Base-by-base conservation (phyloP, 2,329 filamentous ascomycete species). In the Epichloe bromicola region DNA sequence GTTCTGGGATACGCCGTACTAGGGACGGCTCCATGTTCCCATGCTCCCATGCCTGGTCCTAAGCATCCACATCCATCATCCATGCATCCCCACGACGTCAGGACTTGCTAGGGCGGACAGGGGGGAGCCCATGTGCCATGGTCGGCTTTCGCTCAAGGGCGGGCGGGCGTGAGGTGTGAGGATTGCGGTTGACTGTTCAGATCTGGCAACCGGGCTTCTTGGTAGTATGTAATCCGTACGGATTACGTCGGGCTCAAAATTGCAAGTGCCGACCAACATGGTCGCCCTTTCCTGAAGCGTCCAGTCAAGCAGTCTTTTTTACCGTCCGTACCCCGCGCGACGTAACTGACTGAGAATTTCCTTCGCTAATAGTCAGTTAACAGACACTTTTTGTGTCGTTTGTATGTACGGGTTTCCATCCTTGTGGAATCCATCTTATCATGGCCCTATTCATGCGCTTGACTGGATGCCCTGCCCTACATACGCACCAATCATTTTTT, bases 81-180 rank as follows among this genome's bases (percentile, higher is more conserved):
- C 46, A 47, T 48, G 34, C 38, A 50, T 41, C 38, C 38, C 30
- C 44, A 41, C 46, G 46, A 51, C 41, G 39, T 45, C 50, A 52
- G 41, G 19, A 49, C 50, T 11, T 40, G 26, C 41, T 26, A 5
- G 41, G 33, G 38, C 20, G 20, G 38, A 36, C 30, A 30, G 41
- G 50, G 34, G 20, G 7, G 4, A 38, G 10, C 30, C 34, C 37
- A 30, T 30, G 26, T 30, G 8, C 30, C 30, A 40, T 38, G 19
- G 36, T 30, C 40, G 46, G 36, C 40, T 51, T 45, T 51, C 33
- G 46, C 40, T 30, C 39, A 51, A 23, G 20, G 34, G 20, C n/a
- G 49, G 43, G 23, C 26, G 43, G 49, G 36, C 26, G 15, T 50
- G 36, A 23, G 26, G 30, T 11, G 43, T 30, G 34, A 40, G 37